phyloP scores from a whole-genome alignment of 306 rosid species.

The Malus orientalis region DNA sequence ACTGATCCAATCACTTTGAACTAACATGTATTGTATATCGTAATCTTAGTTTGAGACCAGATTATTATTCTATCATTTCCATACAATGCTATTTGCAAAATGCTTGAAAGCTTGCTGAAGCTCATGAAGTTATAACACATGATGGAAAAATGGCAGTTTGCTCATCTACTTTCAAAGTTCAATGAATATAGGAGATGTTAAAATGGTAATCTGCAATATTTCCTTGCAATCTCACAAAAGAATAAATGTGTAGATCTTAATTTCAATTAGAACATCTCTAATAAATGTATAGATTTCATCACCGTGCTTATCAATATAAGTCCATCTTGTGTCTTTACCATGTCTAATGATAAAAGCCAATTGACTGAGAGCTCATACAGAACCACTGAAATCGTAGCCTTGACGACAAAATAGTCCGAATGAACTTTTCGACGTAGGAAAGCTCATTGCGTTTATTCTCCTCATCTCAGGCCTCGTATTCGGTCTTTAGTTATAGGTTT shows the following conservation, averaged over 20 bases:
- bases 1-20: too few relatives aligned
- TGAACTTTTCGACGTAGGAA: too few relatives aligned
- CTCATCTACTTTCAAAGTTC: constrained; percentile 44
- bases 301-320: not conserved
- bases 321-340: not conserved
- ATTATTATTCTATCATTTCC: too few relatives aligned
- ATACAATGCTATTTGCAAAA: constrained; percentile 39
- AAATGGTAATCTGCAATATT: not conserved
- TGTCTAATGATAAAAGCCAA: not conserved
- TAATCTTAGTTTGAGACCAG: too few relatives aligned
- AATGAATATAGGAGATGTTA: constrained; percentile 35
- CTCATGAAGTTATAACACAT: constrained; percentile 53
- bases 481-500: too few relatives aligned
- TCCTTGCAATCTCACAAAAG: too few relatives aligned
- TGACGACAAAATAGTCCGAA: not conserved
- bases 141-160: constrained; percentile 60
- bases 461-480: too few relatives aligned
- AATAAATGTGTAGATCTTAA: not conserved
- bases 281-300: not conserved
- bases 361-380: not conserved
- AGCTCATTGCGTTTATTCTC: too few relatives aligned
- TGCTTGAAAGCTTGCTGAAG: constrained; percentile 59
- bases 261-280: not conserved
- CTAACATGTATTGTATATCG: too few relatives aligned
- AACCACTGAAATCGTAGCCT: not conserved